phyloP scores from a whole-genome alignment of 306 rosid genomes.

The Lathyrus sativus region DNA sequence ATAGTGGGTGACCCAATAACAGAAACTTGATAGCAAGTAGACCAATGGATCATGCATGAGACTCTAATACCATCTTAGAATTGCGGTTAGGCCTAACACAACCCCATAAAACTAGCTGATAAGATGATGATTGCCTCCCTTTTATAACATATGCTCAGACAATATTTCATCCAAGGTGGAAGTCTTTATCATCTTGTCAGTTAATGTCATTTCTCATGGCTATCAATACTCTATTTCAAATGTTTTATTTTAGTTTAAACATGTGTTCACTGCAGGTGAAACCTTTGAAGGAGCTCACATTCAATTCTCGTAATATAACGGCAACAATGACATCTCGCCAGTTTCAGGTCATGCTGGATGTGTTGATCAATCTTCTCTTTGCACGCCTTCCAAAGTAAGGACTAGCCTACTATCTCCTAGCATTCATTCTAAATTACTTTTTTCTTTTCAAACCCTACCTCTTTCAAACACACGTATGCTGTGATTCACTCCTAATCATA shows the following conservation, averaged over 20 bases:
- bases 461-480: slow-evolving; percentile 12
- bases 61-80: too few species aligned
- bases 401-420: slow-evolving; percentile 29
- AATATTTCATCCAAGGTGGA: too few species aligned
- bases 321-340: slow-evolving; percentile 99
- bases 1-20: too few species aligned
- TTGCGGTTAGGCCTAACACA: too few species aligned
- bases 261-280: slow-evolving; percentile 71
- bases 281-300: slow-evolving; percentile 90
- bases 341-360: slow-evolving; percentile 95
- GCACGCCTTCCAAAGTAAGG: slow-evolving; percentile 93
- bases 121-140: too few species aligned
- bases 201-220: slow-evolving; percentile 29
- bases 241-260: slow-evolving; percentile 1
- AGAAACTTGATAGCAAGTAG: too few species aligned
- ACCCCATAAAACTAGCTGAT: too few species aligned
- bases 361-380: slow-evolving; percentile 91
- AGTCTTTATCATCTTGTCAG: not conserved
- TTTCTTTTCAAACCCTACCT: slow-evolving; percentile 15
- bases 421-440: slow-evolving; percentile 9
- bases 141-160: too few species aligned
- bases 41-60: too few species aligned
- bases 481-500: slow-evolving; percentile 18
- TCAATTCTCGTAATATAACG: slow-evolving; percentile 81
- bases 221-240: slow-evolving; percentile 24